phyloP scores from a whole-genome alignment of 495 filamentous ascomycete species.

The Elasticomyces elasticus region DNA sequence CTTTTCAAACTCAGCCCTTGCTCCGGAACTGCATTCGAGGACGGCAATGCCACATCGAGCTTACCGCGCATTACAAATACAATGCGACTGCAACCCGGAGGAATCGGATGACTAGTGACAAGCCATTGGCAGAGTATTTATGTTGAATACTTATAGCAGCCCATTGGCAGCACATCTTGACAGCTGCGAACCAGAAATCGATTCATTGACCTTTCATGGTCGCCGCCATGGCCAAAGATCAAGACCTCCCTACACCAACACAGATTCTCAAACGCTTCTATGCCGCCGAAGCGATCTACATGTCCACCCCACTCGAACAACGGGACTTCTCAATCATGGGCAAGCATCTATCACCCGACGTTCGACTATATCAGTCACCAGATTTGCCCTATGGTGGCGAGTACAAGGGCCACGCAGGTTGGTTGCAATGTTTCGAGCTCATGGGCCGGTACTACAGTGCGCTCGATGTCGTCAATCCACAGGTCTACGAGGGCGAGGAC shows the following conservation, averaged over 20 bases:
- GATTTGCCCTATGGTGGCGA: background rate
- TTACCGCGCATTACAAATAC: too few species aligned
- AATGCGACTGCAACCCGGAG: too few species aligned
- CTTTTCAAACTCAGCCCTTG: too few species aligned
- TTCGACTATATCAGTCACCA: background rate
- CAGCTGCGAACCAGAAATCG: too few species aligned
- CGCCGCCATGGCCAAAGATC: too few species aligned
- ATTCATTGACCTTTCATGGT: too few species aligned
- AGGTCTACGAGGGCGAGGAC: background rate
- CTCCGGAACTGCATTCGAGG: too few species aligned
- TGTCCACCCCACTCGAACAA: background rate
- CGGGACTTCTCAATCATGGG: conserved; percentile 1
- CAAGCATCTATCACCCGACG: background rate
- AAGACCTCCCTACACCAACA: background rate
- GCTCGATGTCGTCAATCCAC: background rate
- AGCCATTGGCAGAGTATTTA: too few species aligned
- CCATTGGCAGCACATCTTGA: too few species aligned
- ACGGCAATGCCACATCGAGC: too few species aligned
- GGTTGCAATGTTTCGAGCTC: background rate
- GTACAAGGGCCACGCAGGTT: background rate
- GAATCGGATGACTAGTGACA: too few species aligned
- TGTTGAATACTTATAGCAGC: too few species aligned
- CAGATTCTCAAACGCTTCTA: conserved; percentile 5
- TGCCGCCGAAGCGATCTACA: conserved; percentile 2
- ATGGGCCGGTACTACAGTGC: background rate